Conservation (phyloP, 176 grass and related monocot genomes). For the Oropetium thomaeum region DNA sequence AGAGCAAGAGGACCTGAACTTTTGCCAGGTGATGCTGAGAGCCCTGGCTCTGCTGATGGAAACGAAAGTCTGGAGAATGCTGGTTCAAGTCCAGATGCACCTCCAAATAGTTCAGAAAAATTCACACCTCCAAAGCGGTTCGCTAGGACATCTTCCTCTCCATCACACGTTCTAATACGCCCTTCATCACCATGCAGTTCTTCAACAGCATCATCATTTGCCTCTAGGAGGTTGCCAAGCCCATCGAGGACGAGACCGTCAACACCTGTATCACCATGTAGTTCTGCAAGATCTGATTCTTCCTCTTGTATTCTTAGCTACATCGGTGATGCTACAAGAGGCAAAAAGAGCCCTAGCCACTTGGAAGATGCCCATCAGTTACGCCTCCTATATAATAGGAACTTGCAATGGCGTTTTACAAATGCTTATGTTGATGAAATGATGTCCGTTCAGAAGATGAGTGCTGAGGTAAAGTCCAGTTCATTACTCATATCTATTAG, state of each 20-base stretch:
- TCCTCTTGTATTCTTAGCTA: conserved; percentile 60
- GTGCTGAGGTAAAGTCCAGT: conserved; percentile 64
- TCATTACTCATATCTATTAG: background rate
- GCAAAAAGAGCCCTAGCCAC: conserved; percentile 65
- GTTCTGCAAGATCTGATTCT: conserved; percentile 57
- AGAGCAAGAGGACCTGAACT: conserved; percentile 36
- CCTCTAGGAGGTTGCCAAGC: conserved; percentile 60
- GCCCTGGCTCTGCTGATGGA: conserved; percentile 48
- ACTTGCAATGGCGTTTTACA: conserved; percentile 86
- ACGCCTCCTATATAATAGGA: conserved; percentile 70
- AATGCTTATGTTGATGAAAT: conserved; percentile 78
- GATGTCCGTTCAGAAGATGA: conserved; percentile 73
- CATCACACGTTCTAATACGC: conserved; percentile 39
- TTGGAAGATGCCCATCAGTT: conserved; percentile 86
- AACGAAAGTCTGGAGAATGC: conserved; percentile 48
- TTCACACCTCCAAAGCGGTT: conserved; percentile 40
- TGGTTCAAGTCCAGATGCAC: conserved; percentile 37
- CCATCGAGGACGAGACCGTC: conserved; percentile 70
- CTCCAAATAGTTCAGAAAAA: conserved; percentile 61
- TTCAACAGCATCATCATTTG: conserved; percentile 40
- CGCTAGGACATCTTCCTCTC: conserved; percentile 60
- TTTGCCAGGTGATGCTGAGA: conserved; percentile 37
- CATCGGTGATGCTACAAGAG: conserved; percentile 63
- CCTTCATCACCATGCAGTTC: conserved; percentile 60
- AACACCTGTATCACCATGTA: conserved; percentile 78